Conservation (phyloP, 140 eudicot genomes). For the Stevia rebaudiana region DNA sequence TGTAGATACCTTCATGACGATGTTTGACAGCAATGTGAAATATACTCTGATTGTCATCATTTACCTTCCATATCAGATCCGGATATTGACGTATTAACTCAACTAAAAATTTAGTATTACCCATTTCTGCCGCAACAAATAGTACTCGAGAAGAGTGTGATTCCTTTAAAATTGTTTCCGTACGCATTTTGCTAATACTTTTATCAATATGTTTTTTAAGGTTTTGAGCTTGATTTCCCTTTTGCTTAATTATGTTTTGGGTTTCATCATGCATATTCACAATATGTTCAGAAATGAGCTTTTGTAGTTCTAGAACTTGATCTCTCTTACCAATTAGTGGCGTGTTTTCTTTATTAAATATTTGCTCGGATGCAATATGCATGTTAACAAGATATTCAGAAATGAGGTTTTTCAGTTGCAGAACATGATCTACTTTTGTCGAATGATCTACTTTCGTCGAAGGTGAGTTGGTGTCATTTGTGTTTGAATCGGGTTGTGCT, state of each 20-base stretch:
- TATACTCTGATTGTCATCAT: constrained; percentile 21
- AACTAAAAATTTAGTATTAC: too few species aligned
- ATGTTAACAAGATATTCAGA: constrained; percentile 6
- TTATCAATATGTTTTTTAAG: not conserved
- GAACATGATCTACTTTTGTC: not conserved
- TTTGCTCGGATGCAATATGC: not conserved
- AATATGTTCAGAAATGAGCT: constrained; percentile 1
- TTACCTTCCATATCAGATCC: constrained; percentile 17
- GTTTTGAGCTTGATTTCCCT: not conserved
- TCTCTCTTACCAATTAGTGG: not conserved
- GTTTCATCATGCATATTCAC: not conserved
- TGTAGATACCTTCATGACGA: constrained; percentile 16
- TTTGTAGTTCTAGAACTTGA: constrained; percentile 3
- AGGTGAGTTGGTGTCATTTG: not conserved
- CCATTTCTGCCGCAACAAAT: constrained; percentile 25
- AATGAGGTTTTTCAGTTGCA: not conserved
- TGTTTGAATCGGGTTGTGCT: not conserved
- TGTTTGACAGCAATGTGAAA: constrained; percentile 31
- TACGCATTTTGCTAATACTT: not conserved
- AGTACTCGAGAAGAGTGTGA: constrained; percentile 11
- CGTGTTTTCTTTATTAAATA: not conserved
- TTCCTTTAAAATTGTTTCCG: not conserved
- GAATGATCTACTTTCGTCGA: too few species aligned
- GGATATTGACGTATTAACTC: constrained; percentile 18
- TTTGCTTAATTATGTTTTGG: not conserved